Evolutionary conservation across 192 early-diverging fungal genomes (phyloP).

Genomic region (Gamsiella multidivaricata): DNA sequence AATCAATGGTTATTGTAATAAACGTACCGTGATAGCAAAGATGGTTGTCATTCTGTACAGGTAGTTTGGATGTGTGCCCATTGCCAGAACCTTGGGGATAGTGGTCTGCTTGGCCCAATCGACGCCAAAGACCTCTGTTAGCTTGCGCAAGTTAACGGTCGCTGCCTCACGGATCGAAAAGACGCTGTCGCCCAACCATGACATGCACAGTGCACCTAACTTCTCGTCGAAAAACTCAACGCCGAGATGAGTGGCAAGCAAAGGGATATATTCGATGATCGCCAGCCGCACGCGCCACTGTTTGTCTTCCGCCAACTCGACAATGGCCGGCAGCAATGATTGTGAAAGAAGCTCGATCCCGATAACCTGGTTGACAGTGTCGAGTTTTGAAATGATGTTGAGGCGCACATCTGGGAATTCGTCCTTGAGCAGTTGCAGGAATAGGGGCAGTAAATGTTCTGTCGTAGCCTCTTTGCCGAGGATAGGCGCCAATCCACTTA

Average conservation of each 20-base stretch:
- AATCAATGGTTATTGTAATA: too few species aligned
- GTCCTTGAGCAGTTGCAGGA: conserved; percentile 97
- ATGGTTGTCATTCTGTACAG: conserved; percentile 98
- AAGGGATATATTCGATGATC: conserved; percentile 99
- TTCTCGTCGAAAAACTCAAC: conserved; percentile 98
- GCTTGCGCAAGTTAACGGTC: conserved; percentile 90
- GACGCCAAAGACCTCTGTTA: conserved; percentile 98
- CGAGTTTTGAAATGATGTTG: conserved; percentile 98
- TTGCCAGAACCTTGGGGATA: conserved; percentile 92
- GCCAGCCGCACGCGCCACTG: conserved; percentile 99
- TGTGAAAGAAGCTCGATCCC: conserved; percentile 98
- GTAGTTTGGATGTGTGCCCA: conserved; percentile 93
- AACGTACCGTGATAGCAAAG: conserved; percentile 89
- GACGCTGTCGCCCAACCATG: conserved; percentile 97
- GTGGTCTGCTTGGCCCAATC: conserved; percentile 98
- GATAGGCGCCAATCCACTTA: conserved; percentile 94
- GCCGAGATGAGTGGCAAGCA: conserved; percentile 95
- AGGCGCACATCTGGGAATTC: conserved; percentile 97
- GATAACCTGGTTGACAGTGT: conserved; percentile 94
- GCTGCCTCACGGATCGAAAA: conserved; percentile 99
- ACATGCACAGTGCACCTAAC: conserved; percentile 94
- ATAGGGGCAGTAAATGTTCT: conserved; percentile 92
- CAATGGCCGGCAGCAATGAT: conserved; percentile 95
- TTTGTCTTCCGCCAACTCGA: conserved; percentile 99
- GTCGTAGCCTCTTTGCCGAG: conserved; percentile 95